Base-by-base conservation (phyloP, 345 rosid genomes). In the Conringia planisiliqua region DNA sequence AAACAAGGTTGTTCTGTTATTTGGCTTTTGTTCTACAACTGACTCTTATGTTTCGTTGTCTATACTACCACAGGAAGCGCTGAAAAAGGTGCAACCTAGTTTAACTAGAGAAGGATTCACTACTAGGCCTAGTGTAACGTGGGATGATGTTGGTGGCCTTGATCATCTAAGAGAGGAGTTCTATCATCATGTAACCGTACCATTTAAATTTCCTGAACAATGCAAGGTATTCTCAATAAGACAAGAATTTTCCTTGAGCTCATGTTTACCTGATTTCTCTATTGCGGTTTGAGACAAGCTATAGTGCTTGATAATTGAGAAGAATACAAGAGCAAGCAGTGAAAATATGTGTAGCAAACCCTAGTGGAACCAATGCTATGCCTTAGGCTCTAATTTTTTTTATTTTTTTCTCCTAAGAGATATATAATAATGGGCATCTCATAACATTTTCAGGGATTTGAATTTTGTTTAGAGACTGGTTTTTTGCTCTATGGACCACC, bases 401-500 rank as follows among this genome's bases (percentile, higher is more conserved):
- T 7, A 0, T 35, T 40, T 30, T 5, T 12, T 40, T 4, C 6
- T 12, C 0, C 48, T 9, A 43, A 5, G 48, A 43, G 8, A 43
- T 24, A 22, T 22, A 22, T 22, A 22, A 24, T 22, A 7, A 51
- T 51, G 30, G 6, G 6, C 22, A 11, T 39, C 14, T 51, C 16
- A 24, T 51, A 51, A 24, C 12, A 7, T 54, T 54, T 22, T 54
- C 47, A 60, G 46, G 64, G 33, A 5, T 58, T 47, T 11, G 47
- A 48, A 7, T 47, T 40, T 24, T 72, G 70, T 76, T 70, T 80
- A 69, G 93, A 83, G 85, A 87, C 84, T 0, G 96, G 96, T 27
- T 87, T 90, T 86, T 82, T 90, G 85, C 97, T 89, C 35, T 90
- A 80, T 75, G 97, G 98, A 30, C 97, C 98, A 22, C 97, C 95